These are phyloP conservation scores for Pseudonitzschia multiseries DNA, from an alignment of 108 stramenopile genomes.

Conservation along the genomic window DNA sequence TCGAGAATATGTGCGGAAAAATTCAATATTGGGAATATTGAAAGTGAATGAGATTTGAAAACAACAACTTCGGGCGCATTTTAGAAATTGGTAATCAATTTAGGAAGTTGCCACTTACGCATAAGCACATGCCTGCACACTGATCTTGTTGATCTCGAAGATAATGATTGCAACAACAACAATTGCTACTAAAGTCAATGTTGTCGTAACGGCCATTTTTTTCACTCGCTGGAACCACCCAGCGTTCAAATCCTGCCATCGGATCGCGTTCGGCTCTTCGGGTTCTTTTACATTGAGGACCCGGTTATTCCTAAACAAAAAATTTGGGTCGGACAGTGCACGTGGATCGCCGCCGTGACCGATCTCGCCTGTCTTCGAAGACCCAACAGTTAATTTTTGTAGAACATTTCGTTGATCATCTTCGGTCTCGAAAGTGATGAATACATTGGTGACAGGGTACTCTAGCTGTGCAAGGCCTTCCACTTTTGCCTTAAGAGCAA, in stretches of 20 bases:
- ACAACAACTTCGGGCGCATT: neutral
- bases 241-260: conserved; percentile 82
- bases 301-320: conserved; percentile 43
- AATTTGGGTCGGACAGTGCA: conserved; percentile 24
- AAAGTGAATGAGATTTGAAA: conserved; percentile 26
- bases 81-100: neutral
- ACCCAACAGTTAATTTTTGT: conserved; percentile 57
- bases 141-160: neutral
- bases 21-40: neutral
- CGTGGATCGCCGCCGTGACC: neutral
- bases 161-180: conserved; percentile 52
- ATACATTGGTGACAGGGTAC: conserved; percentile 75
- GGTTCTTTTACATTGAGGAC: conserved; percentile 72
- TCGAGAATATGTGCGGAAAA: neutral
- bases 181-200: conserved; percentile 49
- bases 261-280: conserved; percentile 76
- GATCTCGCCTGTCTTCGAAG: conserved; percentile 31
- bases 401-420: conserved; percentile 74
- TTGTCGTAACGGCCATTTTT: conserved; percentile 54
- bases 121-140: neutral
- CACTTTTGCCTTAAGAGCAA: conserved; percentile 62
- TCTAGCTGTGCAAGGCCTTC: conserved; percentile 72
- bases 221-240: conserved; percentile 37
- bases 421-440: conserved; percentile 89
- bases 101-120: neutral